Conservation (phyloP, 768 basidiomycete species). For the Tulasnella sp. region DNA sequence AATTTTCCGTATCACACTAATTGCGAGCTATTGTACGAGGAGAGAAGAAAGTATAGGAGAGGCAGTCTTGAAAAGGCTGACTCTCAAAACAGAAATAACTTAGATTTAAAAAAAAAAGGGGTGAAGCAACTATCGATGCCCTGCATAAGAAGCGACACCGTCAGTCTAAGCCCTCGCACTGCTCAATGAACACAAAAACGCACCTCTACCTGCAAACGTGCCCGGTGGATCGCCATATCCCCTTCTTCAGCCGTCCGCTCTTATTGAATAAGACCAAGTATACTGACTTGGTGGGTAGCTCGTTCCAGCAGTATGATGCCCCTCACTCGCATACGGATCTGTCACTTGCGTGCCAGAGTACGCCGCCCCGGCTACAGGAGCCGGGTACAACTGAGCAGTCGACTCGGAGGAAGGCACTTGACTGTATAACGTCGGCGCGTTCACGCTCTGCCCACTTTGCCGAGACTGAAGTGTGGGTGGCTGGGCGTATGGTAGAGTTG, state of each 20-base stretch:
- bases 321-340: background rate
- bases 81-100: background rate
- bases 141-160: background rate
- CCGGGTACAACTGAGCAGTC: background rate
- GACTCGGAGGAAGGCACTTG: background rate
- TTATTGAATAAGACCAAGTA: background rate
- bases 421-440: background rate
- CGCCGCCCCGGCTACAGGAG: background rate
- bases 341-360: background rate
- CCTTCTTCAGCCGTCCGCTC: background rate
- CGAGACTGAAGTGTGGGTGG: background rate
- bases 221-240: background rate
- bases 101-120: background rate
- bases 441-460: background rate
- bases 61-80: background rate
- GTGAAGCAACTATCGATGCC: background rate
- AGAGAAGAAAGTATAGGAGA: background rate
- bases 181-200: background rate
- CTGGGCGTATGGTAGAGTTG: background rate
- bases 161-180: background rate
- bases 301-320: background rate
- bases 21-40: background rate
- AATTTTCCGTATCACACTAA: background rate
- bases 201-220: background rate
- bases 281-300: background rate